phyloP scores from a whole-genome alignment of 345 rosid genomes.

The Eucalyptus microcorys region DNA sequence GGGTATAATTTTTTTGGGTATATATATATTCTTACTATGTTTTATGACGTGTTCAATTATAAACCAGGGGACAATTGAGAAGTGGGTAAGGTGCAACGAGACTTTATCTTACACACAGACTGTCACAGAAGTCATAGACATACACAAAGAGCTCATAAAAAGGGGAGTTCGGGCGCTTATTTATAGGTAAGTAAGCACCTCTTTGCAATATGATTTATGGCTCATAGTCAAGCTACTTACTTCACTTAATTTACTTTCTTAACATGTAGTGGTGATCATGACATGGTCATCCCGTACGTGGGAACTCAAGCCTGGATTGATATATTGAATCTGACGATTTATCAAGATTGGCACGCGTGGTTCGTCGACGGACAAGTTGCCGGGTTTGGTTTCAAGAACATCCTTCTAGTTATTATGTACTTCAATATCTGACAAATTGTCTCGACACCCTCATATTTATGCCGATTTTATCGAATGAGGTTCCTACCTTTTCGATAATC shows the following conservation, averaged over 20 bases:
- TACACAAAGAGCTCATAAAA: neutral
- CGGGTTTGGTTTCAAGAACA: neutral
- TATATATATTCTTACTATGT: neutral
- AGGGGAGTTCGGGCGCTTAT: neutral
- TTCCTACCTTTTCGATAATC: neutral
- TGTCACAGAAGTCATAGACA: neutral
- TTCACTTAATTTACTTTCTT: neutral
- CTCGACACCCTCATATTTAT: neutral
- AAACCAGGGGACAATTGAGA: neutral
- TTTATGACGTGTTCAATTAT: neutral
- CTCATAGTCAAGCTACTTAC: neutral
- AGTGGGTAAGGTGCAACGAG: neutral
- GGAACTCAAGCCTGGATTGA: neutral
- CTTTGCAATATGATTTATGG: neutral
- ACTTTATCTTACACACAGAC: neutral
- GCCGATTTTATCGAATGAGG: neutral
- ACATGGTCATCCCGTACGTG: neutral
- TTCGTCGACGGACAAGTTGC: neutral
- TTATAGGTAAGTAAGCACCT: neutral
- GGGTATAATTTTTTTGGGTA: too few relatives aligned
- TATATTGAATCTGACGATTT: neutral
- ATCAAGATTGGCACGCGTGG: neutral
- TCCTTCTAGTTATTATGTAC: neutral
- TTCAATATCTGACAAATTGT: neutral
- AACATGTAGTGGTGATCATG: neutral